Evolutionary conservation across 2,329 filamentous ascomycete genomes (phyloP), one percentile per base, ranked within the genome.

Genomic region (Zasmidium angulare): DNA sequence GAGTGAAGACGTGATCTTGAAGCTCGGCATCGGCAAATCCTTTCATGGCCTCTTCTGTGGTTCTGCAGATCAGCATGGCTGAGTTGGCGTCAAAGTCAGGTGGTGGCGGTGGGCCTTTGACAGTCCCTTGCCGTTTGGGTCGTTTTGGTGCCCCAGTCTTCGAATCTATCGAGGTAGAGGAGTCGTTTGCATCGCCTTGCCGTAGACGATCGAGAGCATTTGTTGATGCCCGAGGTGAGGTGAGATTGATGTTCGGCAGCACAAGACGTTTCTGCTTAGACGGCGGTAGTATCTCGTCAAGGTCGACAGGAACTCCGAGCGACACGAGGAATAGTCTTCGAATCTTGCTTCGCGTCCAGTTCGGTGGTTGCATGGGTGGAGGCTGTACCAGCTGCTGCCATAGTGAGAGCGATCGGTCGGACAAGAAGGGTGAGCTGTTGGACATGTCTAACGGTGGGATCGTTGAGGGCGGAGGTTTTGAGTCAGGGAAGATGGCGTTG

Each of bases 181-280:
- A 69, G 53, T 66, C 68, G 50, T 74, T 74, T 1, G 59, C 66
- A 22, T 62, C 65, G 10, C 59, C 60, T 60, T 67, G 50, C 69
- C 76, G 77, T 2, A 79, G 69, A 1, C 77, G 71, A 64, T 76
- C 74, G 66, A 60, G 71, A 64, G 60, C 60, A 46, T 56, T 59
- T 3, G 65, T 68, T 14, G 74, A 55, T 68, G 73, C 58, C 19
- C 68, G 65, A 1, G 78, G 75, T 3, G 74, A 73, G 0, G 46
- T 79, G 43, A 74, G 62, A 61, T 74, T 68, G 66, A 95, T 87
- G 4, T 93, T 96, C 0, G 95, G 95, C 1, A 99, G 83, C 3
- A 99, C 84, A 19, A 99, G 87, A 74, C 98, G 98, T 83, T 98
- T 98, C 75, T 99, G 95, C 76, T 98, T 98, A 12, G 91, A 96